These are phyloP conservation scores for Tolypocladium tundrense DNA, from an alignment of 2,329 filamentous ascomycete species.

Conservation along the genomic window DNA sequence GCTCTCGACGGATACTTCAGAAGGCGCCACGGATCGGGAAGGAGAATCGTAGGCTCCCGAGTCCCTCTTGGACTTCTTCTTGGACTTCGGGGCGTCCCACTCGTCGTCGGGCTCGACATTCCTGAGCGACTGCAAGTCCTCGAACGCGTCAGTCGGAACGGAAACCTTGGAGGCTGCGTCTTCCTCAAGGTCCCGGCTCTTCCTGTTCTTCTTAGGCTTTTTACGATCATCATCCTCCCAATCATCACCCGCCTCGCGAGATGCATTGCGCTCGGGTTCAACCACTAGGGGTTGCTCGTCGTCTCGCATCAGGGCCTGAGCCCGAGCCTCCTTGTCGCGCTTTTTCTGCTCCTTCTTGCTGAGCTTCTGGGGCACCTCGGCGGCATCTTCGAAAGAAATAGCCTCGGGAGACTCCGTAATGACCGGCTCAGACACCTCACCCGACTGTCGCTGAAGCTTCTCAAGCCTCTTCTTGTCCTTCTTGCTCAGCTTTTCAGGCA, in stretches of 20 bases:
- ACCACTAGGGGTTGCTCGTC: constrained; percentile 9
- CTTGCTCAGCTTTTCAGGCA: constrained; percentile 28
- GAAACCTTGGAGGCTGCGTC: constrained; percentile 14
- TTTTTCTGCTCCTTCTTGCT: constrained; percentile 27
- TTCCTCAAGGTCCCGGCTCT: constrained; percentile 17
- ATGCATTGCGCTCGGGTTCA: constrained; percentile 7
- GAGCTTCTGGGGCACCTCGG: constrained; percentile 13
- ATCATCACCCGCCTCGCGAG: constrained; percentile 10
- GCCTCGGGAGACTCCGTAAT: constrained; percentile 2
- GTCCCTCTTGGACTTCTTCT: constrained; percentile 25
- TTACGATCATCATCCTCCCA: constrained; percentile 15
- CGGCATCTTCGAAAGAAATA: constrained; percentile 11
- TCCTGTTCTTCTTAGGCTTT: constrained; percentile 18
- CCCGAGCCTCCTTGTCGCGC: constrained; percentile 27
- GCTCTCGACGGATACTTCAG: constrained; percentile 25
- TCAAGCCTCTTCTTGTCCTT: constrained; percentile 39
- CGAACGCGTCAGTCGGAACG: constrained; percentile 17
- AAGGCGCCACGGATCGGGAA: constrained; percentile 21
- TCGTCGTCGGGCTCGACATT: constrained; percentile 19
- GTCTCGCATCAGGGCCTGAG: constrained; percentile 16
- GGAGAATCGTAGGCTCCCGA: constrained; percentile 18
- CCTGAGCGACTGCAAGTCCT: constrained; percentile 11
- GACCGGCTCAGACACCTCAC: constrained; percentile 2
- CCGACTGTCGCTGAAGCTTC: constrained; percentile 18
- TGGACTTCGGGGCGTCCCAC: constrained; percentile 22